A percentile compares a stretch with the other conserved stretches of the same genome.
Evolutionary conservation across 148 eudicot genomes (phyloP).

Genomic region (Rheum nobile): DNA sequence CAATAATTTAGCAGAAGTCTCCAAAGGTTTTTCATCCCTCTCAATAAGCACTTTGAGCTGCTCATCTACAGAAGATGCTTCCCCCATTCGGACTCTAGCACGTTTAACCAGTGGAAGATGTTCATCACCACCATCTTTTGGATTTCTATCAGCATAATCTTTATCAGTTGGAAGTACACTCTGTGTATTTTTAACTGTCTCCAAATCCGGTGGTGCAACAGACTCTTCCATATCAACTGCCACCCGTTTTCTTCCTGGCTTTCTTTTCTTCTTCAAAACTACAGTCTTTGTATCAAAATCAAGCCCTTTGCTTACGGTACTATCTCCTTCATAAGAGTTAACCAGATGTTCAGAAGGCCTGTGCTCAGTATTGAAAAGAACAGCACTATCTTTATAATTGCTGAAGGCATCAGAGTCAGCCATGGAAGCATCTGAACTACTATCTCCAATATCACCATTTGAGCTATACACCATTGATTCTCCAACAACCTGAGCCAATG

Average conservation of each 20-base stretch:
- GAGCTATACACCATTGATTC: constrained; percentile 41
- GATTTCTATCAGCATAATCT: constrained; percentile 15
- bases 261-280: constrained; percentile 69
- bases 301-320: constrained; percentile 45
- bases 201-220: constrained; percentile 21
- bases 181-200: constrained; percentile 8
- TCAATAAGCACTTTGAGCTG: constrained; percentile 25
- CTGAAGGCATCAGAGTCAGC: constrained; percentile 50
- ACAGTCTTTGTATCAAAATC: constrained; percentile 41
- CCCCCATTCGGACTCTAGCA: constrained; percentile 94
- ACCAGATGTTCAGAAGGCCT: constrained; percentile 27
- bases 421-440: constrained; percentile 50
- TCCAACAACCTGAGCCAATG: constrained; percentile 20
- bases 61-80: constrained; percentile 33
- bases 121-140: constrained; percentile 83
- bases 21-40: constrained; percentile 28
- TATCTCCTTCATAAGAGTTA: constrained; percentile 32
- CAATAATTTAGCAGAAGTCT: constrained; percentile 15
- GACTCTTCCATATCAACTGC: constrained; percentile 26
- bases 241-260: constrained; percentile 60
- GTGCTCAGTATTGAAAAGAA: constrained; percentile 41
- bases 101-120: constrained; percentile 87
- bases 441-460: constrained; percentile 48
- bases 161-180: constrained; percentile 20
- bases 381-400: constrained; percentile 44